These are phyloP conservation scores for Serendipita sp. DNA, from an alignment of 768 basidiomycete species.

Conservation along the genomic window DNA sequence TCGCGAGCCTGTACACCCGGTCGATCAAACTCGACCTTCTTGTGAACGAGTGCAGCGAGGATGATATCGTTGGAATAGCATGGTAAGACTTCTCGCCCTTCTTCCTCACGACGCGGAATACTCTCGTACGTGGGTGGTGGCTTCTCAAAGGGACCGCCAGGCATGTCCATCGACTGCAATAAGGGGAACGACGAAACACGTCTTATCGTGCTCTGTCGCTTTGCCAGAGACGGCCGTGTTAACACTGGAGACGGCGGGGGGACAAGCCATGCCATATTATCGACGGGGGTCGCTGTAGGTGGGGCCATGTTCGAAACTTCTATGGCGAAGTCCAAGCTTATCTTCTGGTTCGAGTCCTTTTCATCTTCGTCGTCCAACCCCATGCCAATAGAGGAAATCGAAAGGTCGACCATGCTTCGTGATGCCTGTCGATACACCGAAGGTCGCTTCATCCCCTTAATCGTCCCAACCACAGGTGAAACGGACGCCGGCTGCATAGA, in stretches of 20 bases:
- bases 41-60: conserved; percentile 64
- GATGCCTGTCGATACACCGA: conserved; percentile 41
- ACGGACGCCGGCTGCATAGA: neutral
- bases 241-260: conserved; percentile 4
- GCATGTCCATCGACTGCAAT: neutral
- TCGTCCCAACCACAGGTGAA: neutral
- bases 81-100: conserved; percentile 70
- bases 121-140: conserved; percentile 20
- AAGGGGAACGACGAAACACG: conserved; percentile 25
- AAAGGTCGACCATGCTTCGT: conserved; percentile 47
- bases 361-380: neutral
- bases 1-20: conserved; percentile 83
- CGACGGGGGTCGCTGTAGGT: conserved; percentile 4
- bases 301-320: neutral
- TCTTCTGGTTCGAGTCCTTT: conserved; percentile 10
- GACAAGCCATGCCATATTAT: neutral
- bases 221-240: conserved; percentile 20
- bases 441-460: conserved; percentile 23
- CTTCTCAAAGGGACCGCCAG: conserved; percentile 12
- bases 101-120: conserved; percentile 39
- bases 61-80: conserved; percentile 68
- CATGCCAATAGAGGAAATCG: neutral
- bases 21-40: conserved; percentile 82
- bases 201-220: conserved; percentile 55
- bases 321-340: neutral